Base-by-base conservation (phyloP, 2,329 filamentous ascomycete species). In the Dothideomycetidae sp. region DNA sequence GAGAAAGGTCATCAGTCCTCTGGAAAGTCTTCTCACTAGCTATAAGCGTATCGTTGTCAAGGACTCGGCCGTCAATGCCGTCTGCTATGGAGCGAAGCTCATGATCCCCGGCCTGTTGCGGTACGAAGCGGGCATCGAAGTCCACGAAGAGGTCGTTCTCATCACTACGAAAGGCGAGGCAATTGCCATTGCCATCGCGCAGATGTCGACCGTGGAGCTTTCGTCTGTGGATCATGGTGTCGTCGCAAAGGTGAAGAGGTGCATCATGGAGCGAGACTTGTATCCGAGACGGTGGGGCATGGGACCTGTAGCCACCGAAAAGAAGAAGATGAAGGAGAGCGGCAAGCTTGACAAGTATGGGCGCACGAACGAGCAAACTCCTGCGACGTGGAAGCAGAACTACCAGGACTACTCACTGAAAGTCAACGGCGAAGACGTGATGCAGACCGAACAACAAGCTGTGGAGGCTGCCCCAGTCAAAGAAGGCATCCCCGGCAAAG, bases 101-200 rank as follows among this genome's bases (percentile, higher is more conserved):
- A 98, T 96, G 90, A 80, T 96, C 63, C 90, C 90, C 33, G 90
- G 90, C 66, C 72, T 98, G 39, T 66, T 98, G 46, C 77, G 90
- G 57, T 96, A 93, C 59, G 86, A 94, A 69, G 67, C 79, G 50
- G 82, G 74, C 45, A 93, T 96, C 57, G 85, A 96, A 61, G 75
- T 90, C 45, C 78, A 93, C 58, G 90, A 98, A 60, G 90, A 98
- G 65, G 78, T 96, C 53, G 85, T 98, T 26, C 69, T 98, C 43
- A 96, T 98, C 79, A 96, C 90, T 41, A 96, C 90, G 54, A 98
- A 98, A 73, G 90, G 90, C 53, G 90, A 98, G 67, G 90, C 90
- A 31, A 94, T 98, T 54, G 90, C 90, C 42, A 74, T 98, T 44
- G 90, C 81, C 53, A 93, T 94, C 53, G 85, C 90, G 12, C 83